Evolutionary conservation across 306 rosid species (phyloP), one percentile per base, ranked within the genome.

Genomic region (Alnus rubra): DNA sequence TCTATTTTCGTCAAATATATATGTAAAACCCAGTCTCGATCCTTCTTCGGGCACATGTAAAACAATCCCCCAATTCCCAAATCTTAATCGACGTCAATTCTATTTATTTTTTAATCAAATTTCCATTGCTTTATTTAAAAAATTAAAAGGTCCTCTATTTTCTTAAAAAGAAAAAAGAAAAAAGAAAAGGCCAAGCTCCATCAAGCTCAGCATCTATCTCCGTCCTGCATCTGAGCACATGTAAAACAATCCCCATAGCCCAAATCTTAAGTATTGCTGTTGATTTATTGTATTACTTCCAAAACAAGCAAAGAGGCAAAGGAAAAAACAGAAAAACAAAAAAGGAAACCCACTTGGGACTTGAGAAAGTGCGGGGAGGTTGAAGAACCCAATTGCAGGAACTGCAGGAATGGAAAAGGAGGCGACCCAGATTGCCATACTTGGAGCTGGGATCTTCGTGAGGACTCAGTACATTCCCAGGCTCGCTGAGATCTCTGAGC

Each of bases 371-470:
- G 23, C n/a, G 65, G 37, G 72, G 50, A 67, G 51, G 65, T 64
- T 35, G n/a, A 73, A 82, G 6, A 73, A 14, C 60, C 67, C 56
- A 77, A 28, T 79, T 60, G 65, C 60, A 23, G 73, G 65, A 75
- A 60, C 48, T 49, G 52, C 76, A 31, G 73, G 53, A 71, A 85
- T 92, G 98, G 88, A 83, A 79, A 82, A 80, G 74, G 77, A 76
- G 60, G 58, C 60, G 55, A 84, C 86, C 45, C 79, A 87, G 86
- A 92, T 94, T 23, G 97, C 97, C 53, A 92, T 94, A 76, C 64
- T 89, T 31, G 98, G 98, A 89, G 98, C 95, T 62, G 98, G 98
- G 19, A 88, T 82, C 35, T 92, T 94, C 42, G 97, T 94, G 56
- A 89, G 70, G 90, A 84, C 58, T 79, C 97, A 92, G 80, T 94